Evolutionary conservation across 371 early-diverging fungal genomes (phyloP).

Genomic region (Circinella minor): DNA sequence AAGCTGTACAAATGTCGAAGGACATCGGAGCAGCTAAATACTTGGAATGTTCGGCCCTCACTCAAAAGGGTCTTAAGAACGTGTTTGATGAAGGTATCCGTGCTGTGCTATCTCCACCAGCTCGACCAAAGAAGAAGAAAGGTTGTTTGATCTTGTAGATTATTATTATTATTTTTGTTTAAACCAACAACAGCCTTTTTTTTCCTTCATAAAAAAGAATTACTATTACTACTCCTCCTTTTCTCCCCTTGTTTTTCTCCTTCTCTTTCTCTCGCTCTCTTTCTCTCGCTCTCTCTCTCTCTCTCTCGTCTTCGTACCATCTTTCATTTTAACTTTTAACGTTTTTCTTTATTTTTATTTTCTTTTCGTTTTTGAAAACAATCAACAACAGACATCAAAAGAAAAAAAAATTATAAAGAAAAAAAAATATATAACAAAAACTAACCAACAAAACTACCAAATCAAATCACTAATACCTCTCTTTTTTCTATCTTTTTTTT

Average conservation of each 20-base stretch:
- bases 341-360: no score
- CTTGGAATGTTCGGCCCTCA: conserved; percentile 98
- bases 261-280: background rate
- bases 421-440: conserved; percentile 4
- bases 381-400: background rate
- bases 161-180: background rate
- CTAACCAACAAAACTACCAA: background rate
- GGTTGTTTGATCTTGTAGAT: conserved; percentile 72
- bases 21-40: conserved; percentile 92
- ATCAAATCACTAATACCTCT: conserved; percentile 1
- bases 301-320: background rate
- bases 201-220: conserved; percentile 32
- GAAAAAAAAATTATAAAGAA: background rate
- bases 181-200: background rate
- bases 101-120: conserved; percentile 79
- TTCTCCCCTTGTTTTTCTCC: no score
- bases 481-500: background rate
- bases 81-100: conserved; percentile 98
- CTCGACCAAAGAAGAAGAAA: conserved; percentile 62
- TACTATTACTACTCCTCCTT: no score
- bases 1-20: conserved; percentile 90
- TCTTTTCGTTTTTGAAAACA: background rate
- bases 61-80: conserved; percentile 96
- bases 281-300: conserved; percentile 10
- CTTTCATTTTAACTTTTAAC: no score